Conservation (phyloP, 371 early-diverging fungal genomes). For the Haplosporangium sp. region DNA sequence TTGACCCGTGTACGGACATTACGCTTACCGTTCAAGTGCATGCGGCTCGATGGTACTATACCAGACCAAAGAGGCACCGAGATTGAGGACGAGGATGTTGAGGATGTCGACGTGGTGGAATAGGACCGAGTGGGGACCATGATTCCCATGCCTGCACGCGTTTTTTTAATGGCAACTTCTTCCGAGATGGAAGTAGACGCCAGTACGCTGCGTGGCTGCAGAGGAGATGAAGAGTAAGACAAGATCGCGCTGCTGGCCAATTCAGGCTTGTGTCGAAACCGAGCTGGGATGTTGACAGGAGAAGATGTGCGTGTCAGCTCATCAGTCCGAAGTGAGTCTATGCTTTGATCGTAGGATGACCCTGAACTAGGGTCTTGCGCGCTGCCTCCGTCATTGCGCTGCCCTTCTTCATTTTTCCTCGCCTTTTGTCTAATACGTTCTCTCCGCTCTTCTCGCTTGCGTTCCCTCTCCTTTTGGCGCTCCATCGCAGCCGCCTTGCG, state of each 20-base stretch:
- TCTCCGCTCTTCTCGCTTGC: conserved; percentile 33
- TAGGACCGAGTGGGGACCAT: conserved; percentile 34
- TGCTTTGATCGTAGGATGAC: conserved; percentile 2
- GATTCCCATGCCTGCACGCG: conserved; percentile 34
- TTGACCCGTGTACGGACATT: neutral
- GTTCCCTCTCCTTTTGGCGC: conserved; percentile 23
- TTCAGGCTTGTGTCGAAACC: conserved; percentile 20
- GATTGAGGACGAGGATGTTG: conserved; percentile 14
- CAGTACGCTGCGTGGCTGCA: conserved; percentile 41
- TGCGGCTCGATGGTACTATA: conserved; percentile 1
- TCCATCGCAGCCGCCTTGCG: conserved; percentile 29
- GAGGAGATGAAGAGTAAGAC: conserved; percentile 37
- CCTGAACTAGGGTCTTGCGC: neutral
- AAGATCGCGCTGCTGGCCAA: conserved; percentile 14
- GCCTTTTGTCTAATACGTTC: conserved; percentile 38
- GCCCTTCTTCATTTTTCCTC: conserved; percentile 1
- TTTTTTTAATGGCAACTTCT: conserved; percentile 46
- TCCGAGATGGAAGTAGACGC: conserved; percentile 46
- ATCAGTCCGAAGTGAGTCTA: neutral
- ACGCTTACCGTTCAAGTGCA: neutral
- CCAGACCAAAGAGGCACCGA: conserved; percentile 32
- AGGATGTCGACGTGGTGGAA: conserved; percentile 15
- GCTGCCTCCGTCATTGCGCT: neutral
- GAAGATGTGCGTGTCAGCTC: conserved; percentile 13
- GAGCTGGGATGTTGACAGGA: conserved; percentile 41